Evolutionary conservation across 306 rosid genomes (phyloP).

Genomic region (Fragaria ananassa): DNA sequence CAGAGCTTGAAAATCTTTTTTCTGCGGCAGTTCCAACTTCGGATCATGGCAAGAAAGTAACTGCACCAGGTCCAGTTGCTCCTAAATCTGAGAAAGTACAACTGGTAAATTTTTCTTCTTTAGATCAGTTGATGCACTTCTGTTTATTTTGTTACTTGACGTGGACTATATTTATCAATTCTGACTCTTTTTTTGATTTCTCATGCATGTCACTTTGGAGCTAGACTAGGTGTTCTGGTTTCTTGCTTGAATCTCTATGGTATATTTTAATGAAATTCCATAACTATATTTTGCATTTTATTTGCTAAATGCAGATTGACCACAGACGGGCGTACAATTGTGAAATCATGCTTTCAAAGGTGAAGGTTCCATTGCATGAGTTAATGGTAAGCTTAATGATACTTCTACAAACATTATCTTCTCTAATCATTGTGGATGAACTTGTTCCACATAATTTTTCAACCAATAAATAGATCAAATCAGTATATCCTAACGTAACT

Average conservation of each 20-base stretch:
- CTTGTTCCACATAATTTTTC: neutral
- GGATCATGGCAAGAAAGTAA: slow-evolving; percentile 43
- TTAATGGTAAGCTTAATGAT: slow-evolving; percentile 62
- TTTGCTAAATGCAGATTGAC: slow-evolving; percentile 59
- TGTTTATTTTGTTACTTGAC: slow-evolving; percentile 14
- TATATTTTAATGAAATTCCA: slow-evolving; percentile 8
- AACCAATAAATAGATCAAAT: neutral
- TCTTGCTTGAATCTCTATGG: neutral
- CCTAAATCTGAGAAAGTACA: slow-evolving; percentile 83
- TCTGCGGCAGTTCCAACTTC: slow-evolving; percentile 62
- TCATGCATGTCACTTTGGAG: neutral
- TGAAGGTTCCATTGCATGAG: slow-evolving; percentile 77
- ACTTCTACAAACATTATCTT: neutral
- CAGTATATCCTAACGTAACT: neutral
- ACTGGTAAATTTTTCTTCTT: slow-evolving; percentile 55
- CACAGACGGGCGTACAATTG: slow-evolving; percentile 91
- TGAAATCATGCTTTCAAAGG: slow-evolving; percentile 97
- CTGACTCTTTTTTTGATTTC: neutral
- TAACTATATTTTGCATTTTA: neutral
- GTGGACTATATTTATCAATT: neutral
- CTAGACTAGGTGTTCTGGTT: neutral
- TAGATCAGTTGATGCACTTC: slow-evolving; percentile 14
- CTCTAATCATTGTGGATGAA: neutral
- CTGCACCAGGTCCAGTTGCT: slow-evolving; percentile 42
- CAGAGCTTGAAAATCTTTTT: slow-evolving; percentile 92